These are phyloP conservation scores for Raffaelea arxii DNA, from an alignment of 2,329 filamentous ascomycete genomes.

Conservation along the genomic window DNA sequence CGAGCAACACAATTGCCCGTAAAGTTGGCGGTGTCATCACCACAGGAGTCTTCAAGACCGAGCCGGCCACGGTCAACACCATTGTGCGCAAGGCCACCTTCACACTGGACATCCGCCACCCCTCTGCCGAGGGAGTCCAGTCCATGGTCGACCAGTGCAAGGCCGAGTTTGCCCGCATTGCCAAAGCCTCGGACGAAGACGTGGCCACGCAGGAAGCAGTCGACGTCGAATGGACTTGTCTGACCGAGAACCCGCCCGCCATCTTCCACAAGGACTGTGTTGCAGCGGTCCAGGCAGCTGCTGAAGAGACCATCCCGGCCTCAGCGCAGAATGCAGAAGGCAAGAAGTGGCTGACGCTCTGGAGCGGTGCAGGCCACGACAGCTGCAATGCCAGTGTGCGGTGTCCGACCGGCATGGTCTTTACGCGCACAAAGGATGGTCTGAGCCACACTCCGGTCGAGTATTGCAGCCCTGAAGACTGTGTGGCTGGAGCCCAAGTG, in stretches of 20 bases:
- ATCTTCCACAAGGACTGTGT: constrained; percentile 61
- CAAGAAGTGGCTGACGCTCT: constrained; percentile 18
- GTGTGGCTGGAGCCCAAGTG: constrained; percentile 18
- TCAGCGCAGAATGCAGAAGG: too few relatives aligned
- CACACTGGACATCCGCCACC: constrained; percentile 56
- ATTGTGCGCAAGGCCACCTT: constrained; percentile 59
- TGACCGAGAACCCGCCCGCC: constrained; percentile 51
- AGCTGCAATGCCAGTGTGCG: constrained; percentile 23
- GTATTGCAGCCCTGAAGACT: constrained; percentile 26
- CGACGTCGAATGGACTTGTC: constrained; percentile 42
- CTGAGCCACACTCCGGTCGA: constrained; percentile 27
- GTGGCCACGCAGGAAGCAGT: constrained; percentile 45
- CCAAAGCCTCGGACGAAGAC: constrained; percentile 44
- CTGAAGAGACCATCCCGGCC: too few relatives aligned
- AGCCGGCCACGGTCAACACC: constrained; percentile 56
- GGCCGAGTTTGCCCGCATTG: constrained; percentile 40
- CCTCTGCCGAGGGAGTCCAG: constrained; percentile 40
- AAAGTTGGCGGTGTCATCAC: constrained; percentile 17
- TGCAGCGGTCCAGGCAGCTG: constrained; percentile 51
- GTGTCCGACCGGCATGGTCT: constrained; percentile 28
- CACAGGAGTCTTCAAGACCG: constrained; percentile 16
- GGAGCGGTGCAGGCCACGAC: constrained; percentile 29
- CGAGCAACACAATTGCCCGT: constrained; percentile 17
- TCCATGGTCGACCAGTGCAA: constrained; percentile 7
- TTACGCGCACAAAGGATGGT: constrained; percentile 25